Evolutionary conservation across 2,329 filamentous ascomycete species (phyloP).

Genomic region (Polychaeton citri): DNA sequence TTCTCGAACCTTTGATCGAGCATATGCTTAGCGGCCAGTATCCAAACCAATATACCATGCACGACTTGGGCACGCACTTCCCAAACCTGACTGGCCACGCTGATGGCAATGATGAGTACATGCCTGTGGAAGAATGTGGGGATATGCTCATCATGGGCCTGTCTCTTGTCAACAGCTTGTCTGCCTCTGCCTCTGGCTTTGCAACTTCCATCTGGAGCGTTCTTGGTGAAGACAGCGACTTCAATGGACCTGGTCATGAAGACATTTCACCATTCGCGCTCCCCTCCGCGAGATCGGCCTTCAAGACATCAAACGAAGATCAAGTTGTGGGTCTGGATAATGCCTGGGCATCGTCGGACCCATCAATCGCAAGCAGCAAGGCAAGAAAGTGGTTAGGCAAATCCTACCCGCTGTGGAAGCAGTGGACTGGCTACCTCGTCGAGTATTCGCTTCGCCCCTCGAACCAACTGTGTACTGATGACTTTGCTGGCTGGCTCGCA

Average conservation of each 20-base stretch:
- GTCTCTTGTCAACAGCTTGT: conserved; percentile 61
- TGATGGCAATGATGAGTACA: conserved; percentile 57
- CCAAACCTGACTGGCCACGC: conserved; percentile 66
- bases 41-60: conserved; percentile 69
- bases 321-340: conserved; percentile 47
- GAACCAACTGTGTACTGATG: conserved; percentile 69
- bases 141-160: conserved; percentile 57
- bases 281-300: conserved; percentile 27
- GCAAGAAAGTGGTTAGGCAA: conserved; percentile 52
- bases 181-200: conserved; percentile 43
- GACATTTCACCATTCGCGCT: conserved; percentile 34
- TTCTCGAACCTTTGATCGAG: conserved; percentile 68
- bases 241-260: conserved; percentile 6
- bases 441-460: conserved; percentile 60
- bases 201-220: conserved; percentile 47
- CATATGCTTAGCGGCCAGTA: conserved; percentile 74
- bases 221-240: conserved; percentile 19
- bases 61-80: conserved; percentile 60
- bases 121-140: conserved; percentile 67
- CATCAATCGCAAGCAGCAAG: conserved; percentile 39
- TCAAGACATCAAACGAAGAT: conserved; percentile 11
- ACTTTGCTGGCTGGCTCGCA: conserved; percentile 66
- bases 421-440: conserved; percentile 71
- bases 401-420: conserved; percentile 59
- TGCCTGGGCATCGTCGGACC: conserved; percentile 39